These are phyloP conservation scores for Eucalyptus marginata DNA, from an alignment of 345 rosid genomes.

Conservation along the genomic window DNA sequence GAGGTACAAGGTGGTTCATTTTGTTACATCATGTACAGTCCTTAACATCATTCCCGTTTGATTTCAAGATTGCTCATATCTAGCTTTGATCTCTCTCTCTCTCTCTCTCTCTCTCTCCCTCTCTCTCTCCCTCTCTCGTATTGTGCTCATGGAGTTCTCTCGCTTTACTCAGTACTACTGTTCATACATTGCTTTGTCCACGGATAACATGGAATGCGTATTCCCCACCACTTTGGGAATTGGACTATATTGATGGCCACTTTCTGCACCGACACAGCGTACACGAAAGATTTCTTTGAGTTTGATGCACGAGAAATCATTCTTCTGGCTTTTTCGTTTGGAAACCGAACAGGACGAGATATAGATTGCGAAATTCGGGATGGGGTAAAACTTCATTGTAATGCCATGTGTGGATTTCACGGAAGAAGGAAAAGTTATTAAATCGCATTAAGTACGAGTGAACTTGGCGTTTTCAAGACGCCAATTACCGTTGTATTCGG, in stretches of 20 bases:
- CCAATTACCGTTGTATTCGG: fast-evolving
- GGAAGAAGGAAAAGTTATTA: neutral
- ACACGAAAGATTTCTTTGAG: neutral
- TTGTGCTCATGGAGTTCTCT: neutral
- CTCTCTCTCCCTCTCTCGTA: neutral
- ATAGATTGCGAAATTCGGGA: neutral
- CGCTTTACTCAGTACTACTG: neutral
- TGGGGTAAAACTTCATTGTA: neutral
- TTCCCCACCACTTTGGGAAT: conserved; percentile 12
- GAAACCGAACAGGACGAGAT: neutral
- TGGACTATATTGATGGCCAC: neutral
- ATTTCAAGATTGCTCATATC: neutral
- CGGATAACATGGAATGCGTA: conserved; percentile 23
- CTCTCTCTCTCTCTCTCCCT: neutral
- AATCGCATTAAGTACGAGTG: neutral
- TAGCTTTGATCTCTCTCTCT: neutral
- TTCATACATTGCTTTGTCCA: conserved; percentile 27
- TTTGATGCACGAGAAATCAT: neutral
- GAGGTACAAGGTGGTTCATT: neutral
- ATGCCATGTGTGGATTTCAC: neutral
- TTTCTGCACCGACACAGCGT: neutral
- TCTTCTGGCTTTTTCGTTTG: neutral
- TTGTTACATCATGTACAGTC: neutral
- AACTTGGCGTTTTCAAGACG: neutral
- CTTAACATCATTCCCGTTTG: neutral